Evolutionary conservation across 192 early-diverging fungal species (phyloP), one percentile per base, ranked within the genome.

Genomic region (Linnemannia hyalina): DNA sequence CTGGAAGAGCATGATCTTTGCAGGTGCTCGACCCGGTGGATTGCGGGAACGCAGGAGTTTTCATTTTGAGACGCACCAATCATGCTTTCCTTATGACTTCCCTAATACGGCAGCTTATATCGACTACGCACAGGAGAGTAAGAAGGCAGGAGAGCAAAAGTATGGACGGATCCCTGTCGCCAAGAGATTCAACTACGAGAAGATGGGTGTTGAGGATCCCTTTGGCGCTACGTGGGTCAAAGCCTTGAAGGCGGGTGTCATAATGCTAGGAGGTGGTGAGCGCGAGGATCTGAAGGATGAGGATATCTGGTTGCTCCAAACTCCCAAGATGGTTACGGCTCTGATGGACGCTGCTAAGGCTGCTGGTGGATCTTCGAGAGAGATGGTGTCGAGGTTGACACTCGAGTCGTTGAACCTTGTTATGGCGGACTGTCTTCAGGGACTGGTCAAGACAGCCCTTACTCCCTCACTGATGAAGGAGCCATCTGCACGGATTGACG

Each of bases 1-100:
- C 78, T 99, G 97, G 97, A 94, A 96, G 88, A 91, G 94, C 22
- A 90, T 99, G 29, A 88, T 95, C 26, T 98, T 97, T 90, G 96
- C 96, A 3, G 98, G 98, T 18, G 96, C 95, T 2, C 91, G 96
- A 70, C 93, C 94, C 5, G 94, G 93, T 41, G 97, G 97, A 38
- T 81, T 95, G 41, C 83, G 93, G 9, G 97, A 99, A 75, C 88
- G 93, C 1, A 86, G 92, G 55, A 90, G 90, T 57, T 80, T 96
- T 54, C 92, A 94, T 70, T 96, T 97, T 70, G 97, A 99, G 88
- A 89, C 92, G 9, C 93, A 94, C 0, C 83, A 93, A 55, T 90
- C 95, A 0, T 92, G 89, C 68, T 98, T 97, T 81, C 97, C 98
- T 20, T 93, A 95, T 70, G 96, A 99, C 86, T 96, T 91, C 86